Evolutionary conservation across 2,329 filamentous ascomycete genomes (phyloP).

Genomic region (Alternaria infectoria): DNA sequence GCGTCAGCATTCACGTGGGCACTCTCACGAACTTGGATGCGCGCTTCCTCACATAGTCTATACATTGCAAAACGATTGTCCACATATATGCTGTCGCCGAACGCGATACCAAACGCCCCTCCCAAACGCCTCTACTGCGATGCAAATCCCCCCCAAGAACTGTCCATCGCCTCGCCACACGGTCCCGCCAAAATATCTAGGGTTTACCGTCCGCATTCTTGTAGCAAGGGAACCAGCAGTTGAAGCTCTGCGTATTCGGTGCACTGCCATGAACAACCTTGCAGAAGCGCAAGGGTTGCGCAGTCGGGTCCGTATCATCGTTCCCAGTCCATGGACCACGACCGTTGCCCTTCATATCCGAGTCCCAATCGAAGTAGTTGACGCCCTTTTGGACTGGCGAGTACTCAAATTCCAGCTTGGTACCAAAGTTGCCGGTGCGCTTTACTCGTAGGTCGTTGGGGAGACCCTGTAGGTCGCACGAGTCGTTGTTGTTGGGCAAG

Average conservation of each 20-base stretch:
- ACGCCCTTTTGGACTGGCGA: neutral
- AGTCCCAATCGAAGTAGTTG: slow-evolving; percentile 10
- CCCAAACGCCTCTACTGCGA: neutral
- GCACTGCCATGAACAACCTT: slow-evolving; percentile 1
- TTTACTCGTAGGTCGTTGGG: slow-evolving; percentile 11
- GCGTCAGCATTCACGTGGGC: neutral
- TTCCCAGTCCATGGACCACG: slow-evolving; percentile 9
- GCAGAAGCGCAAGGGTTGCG: neutral
- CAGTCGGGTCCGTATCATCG: neutral
- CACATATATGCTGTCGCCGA: neutral
- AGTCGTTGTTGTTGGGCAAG: slow-evolving; percentile 2
- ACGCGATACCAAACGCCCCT: too few relatives aligned
- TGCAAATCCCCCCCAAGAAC: neutral
- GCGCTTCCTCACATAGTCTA: neutral
- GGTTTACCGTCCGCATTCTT: slow-evolving; percentile 4
- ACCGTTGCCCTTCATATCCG: slow-evolving; percentile 8
- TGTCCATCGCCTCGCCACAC: neutral
- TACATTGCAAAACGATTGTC: neutral
- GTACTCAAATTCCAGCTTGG: slow-evolving; percentile 10
- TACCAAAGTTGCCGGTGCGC: slow-evolving; percentile 8
- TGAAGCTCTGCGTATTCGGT: neutral
- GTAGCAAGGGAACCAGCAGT: slow-evolving; percentile 16
- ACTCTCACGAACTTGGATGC: neutral
- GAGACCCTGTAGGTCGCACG: slow-evolving; percentile 5
- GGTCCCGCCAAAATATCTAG: neutral